phyloP scores from a whole-genome alignment of 352 stramenopile genomes.

The Pilasporangium apinafurcum region DNA sequence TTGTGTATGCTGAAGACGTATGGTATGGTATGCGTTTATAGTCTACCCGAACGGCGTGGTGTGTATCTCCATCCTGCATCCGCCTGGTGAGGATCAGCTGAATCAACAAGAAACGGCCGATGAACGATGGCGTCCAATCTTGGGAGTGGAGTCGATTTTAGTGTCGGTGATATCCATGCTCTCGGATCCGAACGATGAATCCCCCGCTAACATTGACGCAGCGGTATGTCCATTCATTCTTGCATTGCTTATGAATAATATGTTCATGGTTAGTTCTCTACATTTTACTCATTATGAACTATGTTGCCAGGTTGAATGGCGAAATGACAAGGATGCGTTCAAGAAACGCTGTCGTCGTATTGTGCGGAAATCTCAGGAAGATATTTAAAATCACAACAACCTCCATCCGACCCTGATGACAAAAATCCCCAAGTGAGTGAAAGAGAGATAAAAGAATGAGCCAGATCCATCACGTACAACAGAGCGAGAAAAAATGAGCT shows the following conservation, averaged over 20 bases:
- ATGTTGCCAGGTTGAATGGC: constrained; percentile 72
- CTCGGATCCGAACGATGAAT: constrained; percentile 99
- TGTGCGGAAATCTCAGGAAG: constrained; percentile 90
- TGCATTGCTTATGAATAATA: no score
- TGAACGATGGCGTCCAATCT: constrained; percentile 98
- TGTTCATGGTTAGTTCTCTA: no score
- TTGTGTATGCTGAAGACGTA: not conserved
- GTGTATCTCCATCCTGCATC: constrained; percentile 99
- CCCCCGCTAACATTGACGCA: constrained; percentile 99
- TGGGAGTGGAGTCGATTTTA: constrained; percentile 94
- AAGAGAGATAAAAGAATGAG: no score
- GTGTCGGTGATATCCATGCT: constrained; percentile 99
- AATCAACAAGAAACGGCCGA: constrained; percentile 98
- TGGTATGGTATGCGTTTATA: constrained; percentile 15
- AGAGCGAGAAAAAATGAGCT: no score
- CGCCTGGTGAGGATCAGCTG: constrained; percentile 96
- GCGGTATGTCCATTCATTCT: constrained; percentile 71
- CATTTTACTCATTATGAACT: no score
- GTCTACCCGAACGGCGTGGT: constrained; percentile 98
- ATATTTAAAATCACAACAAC: constrained; percentile 60
- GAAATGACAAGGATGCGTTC: constrained; percentile 91
- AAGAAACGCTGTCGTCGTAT: constrained; percentile 90
- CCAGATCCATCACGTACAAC: no score
- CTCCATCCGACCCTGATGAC: no score
- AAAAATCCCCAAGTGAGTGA: not conserved